phyloP scores from a whole-genome alignment of 805 yeast species.

The Clavispora phyllophila region DNA sequence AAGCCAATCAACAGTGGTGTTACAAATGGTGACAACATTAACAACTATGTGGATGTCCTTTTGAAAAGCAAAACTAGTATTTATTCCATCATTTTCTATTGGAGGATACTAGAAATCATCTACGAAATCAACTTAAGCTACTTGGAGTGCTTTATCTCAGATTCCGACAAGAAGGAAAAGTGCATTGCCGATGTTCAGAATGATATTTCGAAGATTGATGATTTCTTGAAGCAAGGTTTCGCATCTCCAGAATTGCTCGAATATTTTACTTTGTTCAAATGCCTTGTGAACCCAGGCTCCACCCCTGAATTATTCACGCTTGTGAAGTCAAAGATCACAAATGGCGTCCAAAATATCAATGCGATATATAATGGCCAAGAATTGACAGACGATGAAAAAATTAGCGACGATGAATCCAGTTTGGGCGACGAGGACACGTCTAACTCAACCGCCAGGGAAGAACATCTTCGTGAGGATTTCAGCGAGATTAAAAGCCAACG shows the following conservation, averaged over 20 bases:
- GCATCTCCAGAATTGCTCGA: constrained; percentile 5
- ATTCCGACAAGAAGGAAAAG: constrained; percentile 10
- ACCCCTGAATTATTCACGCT: constrained; percentile 14
- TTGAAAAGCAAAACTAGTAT: constrained; percentile 18
- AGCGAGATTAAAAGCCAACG: constrained; percentile 10
- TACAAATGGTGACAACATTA: constrained; percentile 22
- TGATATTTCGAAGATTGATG: constrained; percentile 14
- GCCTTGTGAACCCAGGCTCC: constrained; percentile 19
- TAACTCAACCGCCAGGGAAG: neutral
- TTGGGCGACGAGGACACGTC: neutral
- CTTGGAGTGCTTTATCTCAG: constrained; percentile 14
- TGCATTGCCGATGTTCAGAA: constrained; percentile 8
- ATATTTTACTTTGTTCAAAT: constrained; percentile 21
- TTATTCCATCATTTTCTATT: constrained; percentile 25
- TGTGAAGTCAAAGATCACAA: constrained; percentile 16
- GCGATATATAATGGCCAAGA: constrained; percentile 23
- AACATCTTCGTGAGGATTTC: neutral
- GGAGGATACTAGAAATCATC: constrained; percentile 34
- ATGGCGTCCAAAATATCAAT: constrained; percentile 18
- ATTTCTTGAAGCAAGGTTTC: constrained; percentile 5
- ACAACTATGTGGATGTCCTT: constrained; percentile 28
- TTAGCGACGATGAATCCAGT: constrained; percentile 6
- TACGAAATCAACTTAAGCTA: constrained; percentile 29
- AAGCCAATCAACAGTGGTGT: constrained; percentile 23
- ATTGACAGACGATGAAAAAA: constrained; percentile 26